These are phyloP conservation scores for Pestalotiopsis sp. DNA, from an alignment of 2,329 filamentous ascomycete species.

Conservation along the genomic window DNA sequence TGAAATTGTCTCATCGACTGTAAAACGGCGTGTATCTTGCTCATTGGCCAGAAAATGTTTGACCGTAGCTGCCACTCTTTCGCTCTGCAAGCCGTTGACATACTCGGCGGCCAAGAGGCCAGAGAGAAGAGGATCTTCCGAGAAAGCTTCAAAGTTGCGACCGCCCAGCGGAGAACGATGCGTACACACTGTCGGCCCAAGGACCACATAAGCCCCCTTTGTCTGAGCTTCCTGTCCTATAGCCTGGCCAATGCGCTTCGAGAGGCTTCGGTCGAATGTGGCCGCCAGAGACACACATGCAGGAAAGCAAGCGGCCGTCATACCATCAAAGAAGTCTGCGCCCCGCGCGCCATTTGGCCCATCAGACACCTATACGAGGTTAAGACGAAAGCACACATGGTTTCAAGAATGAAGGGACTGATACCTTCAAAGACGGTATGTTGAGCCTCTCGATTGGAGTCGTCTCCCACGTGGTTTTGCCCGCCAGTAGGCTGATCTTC, in stretches of 20 bases:
- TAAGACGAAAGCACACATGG: background rate
- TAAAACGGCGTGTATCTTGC: constrained; percentile 49
- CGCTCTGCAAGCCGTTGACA: constrained; percentile 34
- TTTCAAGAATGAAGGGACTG: background rate
- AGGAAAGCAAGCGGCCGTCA: background rate
- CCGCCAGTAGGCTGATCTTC: background rate
- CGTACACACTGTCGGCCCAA: constrained; percentile 65
- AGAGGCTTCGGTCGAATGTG: constrained; percentile 58
- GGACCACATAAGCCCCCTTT: constrained; percentile 59
- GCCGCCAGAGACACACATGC: constrained; percentile 45
- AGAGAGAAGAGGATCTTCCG: constrained; percentile 47
- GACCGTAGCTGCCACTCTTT: constrained; percentile 32
- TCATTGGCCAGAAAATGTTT: constrained; percentile 47
- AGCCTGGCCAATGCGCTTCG: constrained; percentile 53
- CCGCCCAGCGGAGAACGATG: constrained; percentile 64
- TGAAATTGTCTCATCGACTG: constrained; percentile 43
- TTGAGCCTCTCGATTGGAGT: background rate
- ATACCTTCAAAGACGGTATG: constrained; percentile 1
- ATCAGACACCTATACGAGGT: background rate
- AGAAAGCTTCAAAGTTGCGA: constrained; percentile 66
- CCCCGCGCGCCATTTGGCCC: constrained; percentile 1
- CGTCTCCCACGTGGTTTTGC: background rate
- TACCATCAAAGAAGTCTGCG: constrained; percentile 2
- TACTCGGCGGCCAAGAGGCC: constrained; percentile 31
- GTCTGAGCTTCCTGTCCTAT: constrained; percentile 60